phyloP scores from a whole-genome alignment of 2,329 filamentous ascomycete genomes.

The Sphaerulina musiva region DNA sequence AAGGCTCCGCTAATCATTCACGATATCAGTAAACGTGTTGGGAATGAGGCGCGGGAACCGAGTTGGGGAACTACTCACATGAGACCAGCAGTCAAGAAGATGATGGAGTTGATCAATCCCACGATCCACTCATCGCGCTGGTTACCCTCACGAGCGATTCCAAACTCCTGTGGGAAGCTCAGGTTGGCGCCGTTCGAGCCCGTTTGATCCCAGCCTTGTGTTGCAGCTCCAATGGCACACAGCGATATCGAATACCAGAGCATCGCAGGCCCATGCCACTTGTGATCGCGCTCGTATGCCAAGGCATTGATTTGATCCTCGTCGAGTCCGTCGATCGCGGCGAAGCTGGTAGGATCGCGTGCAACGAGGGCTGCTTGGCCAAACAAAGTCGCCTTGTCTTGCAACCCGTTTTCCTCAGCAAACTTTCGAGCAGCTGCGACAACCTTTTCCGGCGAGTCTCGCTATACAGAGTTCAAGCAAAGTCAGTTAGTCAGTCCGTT shows the following conservation, averaged over 20 bases:
- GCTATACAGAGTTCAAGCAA: constrained; percentile 22
- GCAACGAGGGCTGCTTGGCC: constrained; percentile 57
- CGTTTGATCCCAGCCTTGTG: constrained; percentile 34
- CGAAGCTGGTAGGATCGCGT: constrained; percentile 59
- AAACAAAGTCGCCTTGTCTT: constrained; percentile 36
- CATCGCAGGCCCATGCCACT: constrained; percentile 57
- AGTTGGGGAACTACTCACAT: constrained; percentile 21
- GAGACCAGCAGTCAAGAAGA: constrained; percentile 43
- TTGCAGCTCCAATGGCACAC: constrained; percentile 30
- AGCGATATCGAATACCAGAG: constrained; percentile 59
- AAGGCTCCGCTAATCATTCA: constrained; percentile 33
- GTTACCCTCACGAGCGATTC: constrained; percentile 22
- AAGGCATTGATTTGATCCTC: constrained; percentile 56
- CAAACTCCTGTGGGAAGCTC: constrained; percentile 30
- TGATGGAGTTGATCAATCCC: constrained; percentile 48
- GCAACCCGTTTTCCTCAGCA: constrained; percentile 32
- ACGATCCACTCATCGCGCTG: constrained; percentile 25
- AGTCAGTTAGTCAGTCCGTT: constrained; percentile 8
- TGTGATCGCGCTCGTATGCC: constrained; percentile 57
- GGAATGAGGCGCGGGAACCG: neutral
- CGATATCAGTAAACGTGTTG: neutral
- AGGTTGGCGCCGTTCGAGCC: constrained; percentile 31
- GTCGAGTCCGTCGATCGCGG: constrained; percentile 55
- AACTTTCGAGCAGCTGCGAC: constrained; percentile 33
- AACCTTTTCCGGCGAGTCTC: constrained; percentile 30